These are phyloP conservation scores for Sarocladium oryzae DNA, from an alignment of 2,329 filamentous ascomycete species.

Conservation along the genomic window DNA sequence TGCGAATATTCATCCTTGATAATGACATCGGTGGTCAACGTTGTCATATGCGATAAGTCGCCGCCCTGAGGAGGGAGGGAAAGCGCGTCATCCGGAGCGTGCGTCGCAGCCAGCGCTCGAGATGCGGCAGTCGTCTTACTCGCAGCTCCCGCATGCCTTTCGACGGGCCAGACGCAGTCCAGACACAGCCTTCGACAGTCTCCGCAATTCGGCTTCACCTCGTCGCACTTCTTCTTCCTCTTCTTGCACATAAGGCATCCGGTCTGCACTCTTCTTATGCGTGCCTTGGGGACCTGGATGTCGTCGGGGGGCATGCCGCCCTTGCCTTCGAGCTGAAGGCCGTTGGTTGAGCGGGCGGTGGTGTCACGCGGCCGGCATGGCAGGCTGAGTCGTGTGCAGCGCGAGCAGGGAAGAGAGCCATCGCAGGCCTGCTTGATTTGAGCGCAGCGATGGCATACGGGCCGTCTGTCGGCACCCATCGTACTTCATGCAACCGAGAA, in stretches of 20 bases:
- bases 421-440: conserved; percentile 31
- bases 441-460: conserved; percentile 28
- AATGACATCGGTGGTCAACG: not conserved
- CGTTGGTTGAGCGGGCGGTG: not conserved
- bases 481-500: not conserved
- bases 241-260: conserved; percentile 39
- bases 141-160: not conserved
- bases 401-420: conserved; percentile 25
- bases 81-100: not conserved
- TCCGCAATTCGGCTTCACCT: conserved; percentile 34
- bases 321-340: not conserved
- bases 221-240: conserved; percentile 43
- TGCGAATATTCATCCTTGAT: conserved; percentile 13
- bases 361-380: conserved; percentile 24
- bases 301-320: conserved; percentile 11
- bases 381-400: conserved; percentile 26
- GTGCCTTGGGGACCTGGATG: conserved; percentile 22
- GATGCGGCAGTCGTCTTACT: not conserved
- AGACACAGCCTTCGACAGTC: conserved; percentile 30
- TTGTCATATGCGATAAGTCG: not conserved
- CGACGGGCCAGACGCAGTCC: conserved; percentile 24
- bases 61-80: not conserved
- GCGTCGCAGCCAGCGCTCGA: not conserved
- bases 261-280: conserved; percentile 27
- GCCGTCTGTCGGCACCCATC: conserved; percentile 23